phyloP scores from a whole-genome alignment of 1,284 basidiomycete species.

The Ustilago curta region DNA sequence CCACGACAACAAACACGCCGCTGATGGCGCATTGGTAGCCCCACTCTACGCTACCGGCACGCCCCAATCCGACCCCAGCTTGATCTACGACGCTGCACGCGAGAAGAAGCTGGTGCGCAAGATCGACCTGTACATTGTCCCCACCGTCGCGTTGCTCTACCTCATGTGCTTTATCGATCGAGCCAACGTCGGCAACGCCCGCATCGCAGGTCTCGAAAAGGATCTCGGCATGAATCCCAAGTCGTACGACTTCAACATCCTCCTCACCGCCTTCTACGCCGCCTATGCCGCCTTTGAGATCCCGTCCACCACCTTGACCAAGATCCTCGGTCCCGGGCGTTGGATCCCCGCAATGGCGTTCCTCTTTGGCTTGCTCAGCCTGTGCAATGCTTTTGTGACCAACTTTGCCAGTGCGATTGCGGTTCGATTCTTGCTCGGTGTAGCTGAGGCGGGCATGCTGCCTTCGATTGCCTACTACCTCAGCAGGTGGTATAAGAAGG shows the following conservation, averaged over 20 bases:
- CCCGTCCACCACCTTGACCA: slow-evolving; percentile 76
- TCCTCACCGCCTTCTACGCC: slow-evolving; percentile 56
- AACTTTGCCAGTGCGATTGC: slow-evolving; percentile 67
- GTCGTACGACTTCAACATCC: slow-evolving; percentile 57
- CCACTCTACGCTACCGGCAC: slow-evolving; percentile 23
- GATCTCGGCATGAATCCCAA: slow-evolving; percentile 55
- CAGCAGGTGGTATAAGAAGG: slow-evolving; percentile 67
- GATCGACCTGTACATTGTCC: slow-evolving; percentile 61
- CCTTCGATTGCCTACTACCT: slow-evolving; percentile 66
- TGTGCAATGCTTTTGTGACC: slow-evolving; percentile 66
- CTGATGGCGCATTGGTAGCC: slow-evolving; percentile 1
- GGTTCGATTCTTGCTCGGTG: slow-evolving; percentile 68
- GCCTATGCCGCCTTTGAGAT: slow-evolving; percentile 70
- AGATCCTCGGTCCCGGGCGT: slow-evolving; percentile 69
- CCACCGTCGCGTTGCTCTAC: slow-evolving; percentile 54
- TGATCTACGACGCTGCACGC: slow-evolving; percentile 71
- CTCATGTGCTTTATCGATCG: slow-evolving; percentile 40
- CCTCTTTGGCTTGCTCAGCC: slow-evolving; percentile 37
- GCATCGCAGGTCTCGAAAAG: slow-evolving; percentile 55
- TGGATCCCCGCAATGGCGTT: slow-evolving; percentile 68
- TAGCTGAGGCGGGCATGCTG: slow-evolving; percentile 69
- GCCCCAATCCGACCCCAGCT: slow-evolving; percentile 10
- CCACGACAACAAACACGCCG: slow-evolving; percentile 12
- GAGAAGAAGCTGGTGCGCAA: slow-evolving; percentile 53
- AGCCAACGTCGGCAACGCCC: slow-evolving; percentile 62